Conservation (phyloP, 768 basidiomycete species). For the Pulveroboletus ravenelii region DNA sequence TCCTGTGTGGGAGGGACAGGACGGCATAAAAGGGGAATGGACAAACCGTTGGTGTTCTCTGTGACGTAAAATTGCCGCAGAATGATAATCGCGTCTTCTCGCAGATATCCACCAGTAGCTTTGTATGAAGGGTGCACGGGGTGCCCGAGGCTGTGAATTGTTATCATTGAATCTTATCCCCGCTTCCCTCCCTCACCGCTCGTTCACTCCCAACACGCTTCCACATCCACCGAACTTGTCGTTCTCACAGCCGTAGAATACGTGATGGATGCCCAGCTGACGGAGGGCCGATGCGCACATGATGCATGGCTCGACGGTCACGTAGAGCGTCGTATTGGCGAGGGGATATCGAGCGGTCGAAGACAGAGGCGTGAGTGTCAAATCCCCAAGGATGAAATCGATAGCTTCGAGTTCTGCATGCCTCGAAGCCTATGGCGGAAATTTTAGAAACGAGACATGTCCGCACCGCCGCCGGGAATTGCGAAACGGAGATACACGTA, state of each 20-base stretch:
- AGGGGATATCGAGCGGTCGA: constrained; percentile 54
- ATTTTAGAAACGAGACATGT: neutral
- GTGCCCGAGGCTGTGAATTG: constrained; percentile 52
- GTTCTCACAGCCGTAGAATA: constrained; percentile 91
- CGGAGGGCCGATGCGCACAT: constrained; percentile 97
- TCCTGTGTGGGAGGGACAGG: neutral
- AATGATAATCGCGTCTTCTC: constrained; percentile 85
- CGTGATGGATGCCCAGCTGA: constrained; percentile 86
- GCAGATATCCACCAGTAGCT: constrained; percentile 69
- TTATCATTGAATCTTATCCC: neutral
- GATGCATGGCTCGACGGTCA: constrained; percentile 98
- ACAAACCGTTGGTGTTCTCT: constrained; percentile 84
- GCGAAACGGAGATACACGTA: constrained; percentile 30
- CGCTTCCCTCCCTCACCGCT: constrained; percentile 44
- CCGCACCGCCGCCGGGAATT: neutral
- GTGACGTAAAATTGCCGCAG: constrained; percentile 87
- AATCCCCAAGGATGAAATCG: constrained; percentile 73
- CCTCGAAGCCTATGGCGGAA: constrained; percentile 69
- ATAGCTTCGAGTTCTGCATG: constrained; percentile 98
- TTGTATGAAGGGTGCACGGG: constrained; percentile 70
- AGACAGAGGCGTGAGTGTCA: constrained; percentile 46
- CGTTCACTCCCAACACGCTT: constrained; percentile 86
- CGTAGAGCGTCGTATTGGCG: constrained; percentile 79
- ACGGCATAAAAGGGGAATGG: neutral
- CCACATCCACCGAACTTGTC: constrained; percentile 97